A percentile compares a stretch with the other conserved stretches of the same genome.
phyloP scores from a whole-genome alignment of 1,284 basidiomycete species.

The Hemileia vastatrix region DNA sequence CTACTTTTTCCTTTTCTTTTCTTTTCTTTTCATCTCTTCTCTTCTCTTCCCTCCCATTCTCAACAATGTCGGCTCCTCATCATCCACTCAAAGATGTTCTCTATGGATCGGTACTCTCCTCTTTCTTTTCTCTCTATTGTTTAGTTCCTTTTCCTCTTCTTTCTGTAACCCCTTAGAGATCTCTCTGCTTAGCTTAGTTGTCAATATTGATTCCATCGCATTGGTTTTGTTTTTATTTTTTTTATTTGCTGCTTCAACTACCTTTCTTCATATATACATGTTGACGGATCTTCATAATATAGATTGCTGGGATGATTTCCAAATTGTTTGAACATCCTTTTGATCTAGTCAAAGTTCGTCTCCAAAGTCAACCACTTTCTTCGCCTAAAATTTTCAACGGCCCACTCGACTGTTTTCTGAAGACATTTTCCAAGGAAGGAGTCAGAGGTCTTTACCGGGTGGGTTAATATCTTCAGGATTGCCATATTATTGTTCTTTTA shows the following conservation, averaged over 20 bases:
- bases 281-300: neutral
- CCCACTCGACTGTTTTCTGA: constrained; percentile 66
- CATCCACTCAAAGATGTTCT: constrained; percentile 17
- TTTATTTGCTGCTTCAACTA: too few species aligned
- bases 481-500: neutral
- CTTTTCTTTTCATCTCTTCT: too few species aligned
- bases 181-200: neutral
- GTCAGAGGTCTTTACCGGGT: constrained; percentile 68
- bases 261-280: too few species aligned
- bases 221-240: too few species aligned
- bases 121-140: neutral
- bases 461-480: constrained; percentile 40
- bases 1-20: too few species aligned
- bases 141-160: neutral
- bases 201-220: too few species aligned
- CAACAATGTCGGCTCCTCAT: too few species aligned
- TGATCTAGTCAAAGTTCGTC: constrained; percentile 70
- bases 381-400: constrained; percentile 61
- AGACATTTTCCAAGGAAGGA: constrained; percentile 69
- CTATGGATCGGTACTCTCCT: constrained; percentile 11
- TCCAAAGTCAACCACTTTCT: constrained; percentile 73
- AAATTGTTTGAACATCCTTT: constrained; percentile 79
- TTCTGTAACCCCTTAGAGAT: neutral
- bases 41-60: too few species aligned
- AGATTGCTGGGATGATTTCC: constrained; percentile 67